Evolutionary conservation across 176 grass and related monocot genomes (phyloP).

Genomic region (Hyparrhenia diplandra): DNA sequence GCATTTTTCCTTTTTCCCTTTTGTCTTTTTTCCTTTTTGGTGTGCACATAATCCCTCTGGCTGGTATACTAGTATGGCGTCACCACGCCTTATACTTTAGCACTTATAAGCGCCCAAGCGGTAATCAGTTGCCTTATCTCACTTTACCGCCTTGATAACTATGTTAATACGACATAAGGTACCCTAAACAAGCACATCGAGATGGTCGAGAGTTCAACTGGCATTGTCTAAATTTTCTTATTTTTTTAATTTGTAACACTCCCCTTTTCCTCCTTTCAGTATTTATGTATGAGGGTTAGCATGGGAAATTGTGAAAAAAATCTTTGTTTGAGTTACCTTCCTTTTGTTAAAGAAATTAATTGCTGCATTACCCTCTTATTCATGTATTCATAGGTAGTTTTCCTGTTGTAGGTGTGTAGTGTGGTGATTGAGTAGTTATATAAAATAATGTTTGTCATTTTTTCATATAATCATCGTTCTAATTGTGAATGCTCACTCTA

Average conservation of each 20-base stretch:
- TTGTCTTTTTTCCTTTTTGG: not conserved
- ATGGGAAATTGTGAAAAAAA: not conserved
- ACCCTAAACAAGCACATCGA: not conserved
- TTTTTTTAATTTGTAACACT: not conserved
- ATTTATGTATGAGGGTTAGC: not conserved
- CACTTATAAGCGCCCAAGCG: not conserved
- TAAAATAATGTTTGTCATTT: not conserved
- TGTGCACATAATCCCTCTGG: not conserved
- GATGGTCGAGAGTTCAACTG: not conserved
- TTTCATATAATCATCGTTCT: not conserved
- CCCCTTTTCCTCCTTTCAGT: not conserved
- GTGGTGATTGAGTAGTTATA: not conserved
- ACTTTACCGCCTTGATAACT: not conserved
- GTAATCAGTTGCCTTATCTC: not conserved
- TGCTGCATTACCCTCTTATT: not conserved
- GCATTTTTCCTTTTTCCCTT: not conserved
- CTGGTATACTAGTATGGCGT: not conserved
- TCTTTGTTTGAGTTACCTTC: not conserved
- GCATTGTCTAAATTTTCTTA: not conserved
- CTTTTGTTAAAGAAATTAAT: not conserved
- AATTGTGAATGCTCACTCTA: not conserved
- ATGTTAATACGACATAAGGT: not conserved
- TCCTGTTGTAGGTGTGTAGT: not conserved
- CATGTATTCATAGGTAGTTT: no score
- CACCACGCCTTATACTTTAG: not conserved